These are phyloP conservation scores for Andalucia godoyi DNA, from an alignment of 78 protist species.

Conservation along the genomic window DNA sequence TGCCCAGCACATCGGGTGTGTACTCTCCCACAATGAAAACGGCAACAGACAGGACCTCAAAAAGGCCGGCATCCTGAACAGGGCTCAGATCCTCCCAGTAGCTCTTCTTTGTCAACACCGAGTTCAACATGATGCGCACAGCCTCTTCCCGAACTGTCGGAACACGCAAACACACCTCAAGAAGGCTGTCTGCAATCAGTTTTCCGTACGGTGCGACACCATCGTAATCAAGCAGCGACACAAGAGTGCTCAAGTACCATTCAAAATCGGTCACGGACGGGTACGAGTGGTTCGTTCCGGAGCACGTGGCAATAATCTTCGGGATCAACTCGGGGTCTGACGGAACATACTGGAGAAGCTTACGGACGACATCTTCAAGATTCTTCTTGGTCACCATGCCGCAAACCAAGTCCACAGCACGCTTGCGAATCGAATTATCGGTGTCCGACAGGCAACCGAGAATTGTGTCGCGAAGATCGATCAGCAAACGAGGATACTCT, in stretches of 20 bases:
- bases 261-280: constrained; percentile 80
- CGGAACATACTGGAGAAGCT: constrained; percentile 35
- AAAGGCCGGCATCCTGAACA: background rate
- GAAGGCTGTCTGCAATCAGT: constrained; percentile 48
- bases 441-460: constrained; percentile 68
- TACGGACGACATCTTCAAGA: constrained; percentile 44
- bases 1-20: constrained; percentile 2
- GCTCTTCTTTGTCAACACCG: constrained; percentile 11
- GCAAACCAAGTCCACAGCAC: constrained; percentile 72
- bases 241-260: constrained; percentile 74
- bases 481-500: constrained; percentile 2
- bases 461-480: constrained; percentile 41
- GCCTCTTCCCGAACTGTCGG: constrained; percentile 27
- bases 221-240: constrained; percentile 20
- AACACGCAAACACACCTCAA: constrained; percentile 58
- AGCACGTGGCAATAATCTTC: constrained; percentile 66
- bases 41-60: constrained; percentile 67
- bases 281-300: constrained; percentile 29
- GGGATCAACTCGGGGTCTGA: constrained; percentile 50
- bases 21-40: constrained; percentile 81
- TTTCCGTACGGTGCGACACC: constrained; percentile 42
- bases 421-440: constrained; percentile 75
- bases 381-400: constrained; percentile 81
- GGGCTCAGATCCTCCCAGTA: background rate
- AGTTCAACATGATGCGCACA: background rate